phyloP scores from a whole-genome alignment of 2,329 filamentous ascomycete genomes.

The Xylaria arbuscula region DNA sequence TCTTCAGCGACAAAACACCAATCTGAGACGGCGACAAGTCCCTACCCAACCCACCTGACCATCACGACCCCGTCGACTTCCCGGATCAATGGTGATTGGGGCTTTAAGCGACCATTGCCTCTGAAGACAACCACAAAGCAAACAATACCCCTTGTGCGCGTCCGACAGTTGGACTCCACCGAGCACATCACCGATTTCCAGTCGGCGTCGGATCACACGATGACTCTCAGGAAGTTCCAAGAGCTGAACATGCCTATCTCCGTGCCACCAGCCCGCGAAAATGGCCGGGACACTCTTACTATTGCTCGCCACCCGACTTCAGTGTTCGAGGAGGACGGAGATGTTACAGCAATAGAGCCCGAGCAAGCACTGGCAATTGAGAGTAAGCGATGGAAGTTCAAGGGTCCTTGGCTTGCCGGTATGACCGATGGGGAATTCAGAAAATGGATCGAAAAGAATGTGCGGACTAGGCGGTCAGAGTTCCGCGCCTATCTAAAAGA shows the following conservation, averaged over 20 bases:
- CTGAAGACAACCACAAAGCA: conserved; percentile 77
- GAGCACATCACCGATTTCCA: conserved; percentile 92
- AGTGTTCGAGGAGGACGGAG: conserved; percentile 69
- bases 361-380: conserved; percentile 51
- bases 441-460: conserved; percentile 63
- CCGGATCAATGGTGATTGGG: conserved; percentile 86
- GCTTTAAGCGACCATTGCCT: conserved; percentile 86
- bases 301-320: conserved; percentile 53
- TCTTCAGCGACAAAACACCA: conserved; percentile 59
- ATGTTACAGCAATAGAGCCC: conserved; percentile 60
- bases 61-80: conserved; percentile 82
- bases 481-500: conserved; percentile 66
- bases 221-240: conserved; percentile 86
- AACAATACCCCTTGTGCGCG: conserved; percentile 78
- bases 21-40: conserved; percentile 77
- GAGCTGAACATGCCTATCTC: conserved; percentile 81
- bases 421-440: conserved; percentile 71
- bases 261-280: conserved; percentile 53
- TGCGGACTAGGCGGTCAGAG: conserved; percentile 63
- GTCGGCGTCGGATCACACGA: conserved; percentile 82
- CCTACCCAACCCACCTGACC: conserved; percentile 84
- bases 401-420: conserved; percentile 73
- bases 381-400: conserved; percentile 72
- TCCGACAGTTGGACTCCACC: conserved; percentile 83
- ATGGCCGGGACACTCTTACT: conserved; percentile 32